Conservation (phyloP, 257 asterid species). For the Ligustrum vulgare region DNA sequence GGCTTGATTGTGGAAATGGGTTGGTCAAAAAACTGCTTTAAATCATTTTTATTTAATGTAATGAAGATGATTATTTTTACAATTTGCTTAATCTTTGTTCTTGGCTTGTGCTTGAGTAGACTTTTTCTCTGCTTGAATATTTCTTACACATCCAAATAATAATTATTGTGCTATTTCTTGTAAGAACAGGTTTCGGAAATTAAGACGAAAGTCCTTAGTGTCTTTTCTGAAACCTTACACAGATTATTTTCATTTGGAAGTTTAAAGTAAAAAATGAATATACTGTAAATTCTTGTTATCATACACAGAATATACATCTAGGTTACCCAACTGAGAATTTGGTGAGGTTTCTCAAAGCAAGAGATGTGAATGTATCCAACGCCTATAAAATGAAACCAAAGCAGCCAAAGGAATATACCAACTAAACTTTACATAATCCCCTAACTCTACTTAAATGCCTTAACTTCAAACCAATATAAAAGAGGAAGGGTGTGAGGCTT, state of each 20-base stretch:
- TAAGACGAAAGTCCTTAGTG: neutral
- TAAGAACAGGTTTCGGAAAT: neutral
- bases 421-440: no score
- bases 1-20: conserved; percentile 7
- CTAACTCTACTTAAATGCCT: no score
- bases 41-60: conserved; percentile 19
- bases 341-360: conserved; percentile 84
- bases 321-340: conserved; percentile 59
- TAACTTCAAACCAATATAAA: no score
- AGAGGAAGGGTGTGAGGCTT: no score
- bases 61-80: neutral
- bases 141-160: neutral
- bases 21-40: conserved; percentile 24
- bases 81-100: conserved; percentile 7
- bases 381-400: conserved; percentile 79
- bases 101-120: conserved; percentile 16
- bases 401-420: no score
- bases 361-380: conserved; percentile 64
- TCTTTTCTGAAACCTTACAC: neutral
- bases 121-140: neutral
- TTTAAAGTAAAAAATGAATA: neutral
- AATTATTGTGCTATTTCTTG: neutral
- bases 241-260: neutral
- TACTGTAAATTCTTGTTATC: neutral
- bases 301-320: conserved; percentile 66